Conservation (phyloP, 495 filamentous ascomycete genomes). For the Penicillium macrosclerotiorum region DNA sequence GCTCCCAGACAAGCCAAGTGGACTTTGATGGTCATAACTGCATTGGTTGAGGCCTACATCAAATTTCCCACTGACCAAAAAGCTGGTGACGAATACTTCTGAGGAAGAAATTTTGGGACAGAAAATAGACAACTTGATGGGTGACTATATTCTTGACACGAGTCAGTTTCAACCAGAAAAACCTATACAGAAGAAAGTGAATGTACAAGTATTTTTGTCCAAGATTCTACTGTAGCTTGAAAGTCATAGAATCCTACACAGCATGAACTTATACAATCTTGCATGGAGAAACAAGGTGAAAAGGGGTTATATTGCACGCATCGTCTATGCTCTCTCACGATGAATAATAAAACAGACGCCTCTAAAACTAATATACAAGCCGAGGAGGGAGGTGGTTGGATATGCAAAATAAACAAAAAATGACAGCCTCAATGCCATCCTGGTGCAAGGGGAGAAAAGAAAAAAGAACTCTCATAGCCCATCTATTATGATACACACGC, state of each 20-base stretch:
- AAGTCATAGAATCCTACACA: background rate
- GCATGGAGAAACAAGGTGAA: background rate
- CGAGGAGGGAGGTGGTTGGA: constrained; percentile 23
- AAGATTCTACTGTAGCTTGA: background rate
- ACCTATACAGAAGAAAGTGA: background rate
- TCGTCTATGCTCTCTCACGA: no score
- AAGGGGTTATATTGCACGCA: no score
- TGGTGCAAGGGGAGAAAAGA: no score
- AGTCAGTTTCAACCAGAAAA: background rate
- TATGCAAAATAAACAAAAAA: constrained; percentile 22
- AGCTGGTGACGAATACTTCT: no score
- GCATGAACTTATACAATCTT: background rate
- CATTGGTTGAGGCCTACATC: no score
- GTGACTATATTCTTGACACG: no score
- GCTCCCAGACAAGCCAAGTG: no score
- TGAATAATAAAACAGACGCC: constrained; percentile 17
- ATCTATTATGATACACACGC: constrained; percentile 20
- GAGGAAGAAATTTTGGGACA: no score
- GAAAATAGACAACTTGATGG: no score
- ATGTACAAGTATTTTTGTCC: background rate
- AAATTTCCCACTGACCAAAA: no score
- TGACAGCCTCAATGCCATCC: constrained; percentile 11
- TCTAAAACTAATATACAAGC: constrained; percentile 33
- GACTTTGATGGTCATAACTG: no score
- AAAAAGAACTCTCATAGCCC: constrained; percentile 19